Base-by-base conservation (phyloP, 1,284 basidiomycete species). In the Leccinum subatratum region DNA sequence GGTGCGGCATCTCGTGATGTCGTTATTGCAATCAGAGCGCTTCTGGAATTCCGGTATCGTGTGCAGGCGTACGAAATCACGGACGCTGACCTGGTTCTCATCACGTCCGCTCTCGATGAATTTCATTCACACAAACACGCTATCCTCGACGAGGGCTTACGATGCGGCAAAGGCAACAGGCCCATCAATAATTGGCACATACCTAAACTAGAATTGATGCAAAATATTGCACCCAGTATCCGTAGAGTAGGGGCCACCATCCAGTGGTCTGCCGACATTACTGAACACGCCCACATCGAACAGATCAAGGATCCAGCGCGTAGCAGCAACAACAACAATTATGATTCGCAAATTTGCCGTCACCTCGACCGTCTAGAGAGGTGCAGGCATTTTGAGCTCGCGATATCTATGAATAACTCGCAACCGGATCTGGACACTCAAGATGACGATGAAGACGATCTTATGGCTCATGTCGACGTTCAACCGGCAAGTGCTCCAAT, bases 1-100 rank as follows among this genome's bases (percentile, higher is more conserved):
- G 56, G 56, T 28, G 56, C 28, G 6, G 28, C 56, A 57, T 20
- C 56, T 57, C 56, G 18, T 57, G 56, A 57, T 57, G 56, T 57
- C 16, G 30, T 58, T 32, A 32, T 58, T 32, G 57, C 57, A 58
- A 58, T 58, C 57, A 58, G 57, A 32, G 57, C 57, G 18, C 57
- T 58, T n/a, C 25, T 58, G 57, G 57, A 58, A 18, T 58, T 58
- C 28, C 57, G 57, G 28, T 58, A 58, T 32, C 57, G 28, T n/a
- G 57, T 58, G 11, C 57, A 58, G 28, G 57, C 57, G 18, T 58
- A 59, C 12, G 57, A 59, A 34, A n/a, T 59, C n/a, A 1, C n/a
- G 57, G 57, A 59, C n/a, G 28, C 28, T 14, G 57, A 59, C 11
- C 20, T 59, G 9, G 18, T 22, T 32, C 16, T 59, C 11, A 59